Evolutionary conservation across 1,284 basidiomycete species (phyloP), one percentile per base, ranked within the genome.

Genomic region (Earliella scabrosa): DNA sequence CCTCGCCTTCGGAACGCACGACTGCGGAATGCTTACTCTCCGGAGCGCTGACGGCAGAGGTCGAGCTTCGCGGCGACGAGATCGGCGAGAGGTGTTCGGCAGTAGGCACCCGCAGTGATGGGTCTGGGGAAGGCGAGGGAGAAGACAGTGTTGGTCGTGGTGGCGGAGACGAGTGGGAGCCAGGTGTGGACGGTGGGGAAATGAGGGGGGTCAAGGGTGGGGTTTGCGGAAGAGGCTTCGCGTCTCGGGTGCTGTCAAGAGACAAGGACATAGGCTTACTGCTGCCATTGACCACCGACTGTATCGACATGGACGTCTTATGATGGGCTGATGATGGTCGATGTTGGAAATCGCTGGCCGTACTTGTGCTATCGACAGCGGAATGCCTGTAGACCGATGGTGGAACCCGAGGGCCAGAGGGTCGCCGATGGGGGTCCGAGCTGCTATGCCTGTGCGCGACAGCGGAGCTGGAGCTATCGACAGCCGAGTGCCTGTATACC

Each of bases 1-100:
- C 93, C 72, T 96, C 94, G 20, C 86, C 87, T 65, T 86, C 86
- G 9, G 86, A 87, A 2, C 84, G 87, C 1, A 80, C 79, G 14
- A 87, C 75, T 7, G 34, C 47, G 5, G 86, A 88, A 11, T 78
- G 75, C 58, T 83, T 82, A 67, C 83, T 86, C 21, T 78, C 73
- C 1, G 74, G 75, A 11, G 71, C 68, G 53, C 68, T 74, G 47
- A 71, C 63, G 44, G 66, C 71, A 24, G 73, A 68, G 26, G 66
- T 71, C 49, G 75, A 76, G 60, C 75, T 75, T 18, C 60, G 69
- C 56, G 65, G 72, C 41, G 75, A 72, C 31, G 63, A 57, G 4
- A 63, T 54, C 9, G 66, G 64, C 2, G 67, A 58, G 48, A 45
- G 26, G 35, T 26, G 50, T 13, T 44, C 18, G 48, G 23, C 16